Base-by-base conservation (phyloP, 257 asterid genomes). In the Linaria vulgaris region DNA sequence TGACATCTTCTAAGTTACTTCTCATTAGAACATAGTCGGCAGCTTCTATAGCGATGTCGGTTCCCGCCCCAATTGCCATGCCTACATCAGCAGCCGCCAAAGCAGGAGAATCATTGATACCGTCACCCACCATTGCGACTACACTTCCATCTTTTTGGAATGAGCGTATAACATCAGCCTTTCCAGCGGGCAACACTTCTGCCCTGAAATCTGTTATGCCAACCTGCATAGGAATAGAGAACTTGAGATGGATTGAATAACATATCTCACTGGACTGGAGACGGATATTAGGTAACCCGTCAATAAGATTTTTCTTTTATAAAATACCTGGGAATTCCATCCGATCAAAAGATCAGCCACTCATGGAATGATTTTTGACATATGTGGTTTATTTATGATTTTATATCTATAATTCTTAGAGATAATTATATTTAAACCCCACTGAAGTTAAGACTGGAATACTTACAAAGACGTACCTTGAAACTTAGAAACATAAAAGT, bases 51-150 rank as follows among this genome's bases (percentile, higher is more conserved):
- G 99, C 97, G 25, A 94, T 90, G 74, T 94, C 99, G 1, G 99
- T 94, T 44, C 99, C 99, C 0, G 99, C 96, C 19, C 99, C 99
- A 9, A 94, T 94, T 39, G 99, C 99, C 97, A 94, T 94, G 27
- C 99, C 99, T 12, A 94, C 96, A 65, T 90, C 99, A 0, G 99
- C 97, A 21, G 97, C 99, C 44, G 97, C 99, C 68, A 94, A 67
- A 41, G 96, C 99, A 9, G 99, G 99, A 2, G 99, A 94, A 69
- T 94, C 99, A 27, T 94, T 94, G 52, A 94, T 94, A 14, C 99
- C 99, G 45, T 94, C 99, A 45, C 99, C 99, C 69, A 94, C 95
- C 99, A 94, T 90, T 46, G 99, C 99, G 9, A 94, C 99, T 56
- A 90, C 76, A 44, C 67, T 69, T 64, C 97, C 99, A 54, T 71